phyloP scores from a whole-genome alignment of 83 land plant genomes.

The Diphasiastrum complanatum region DNA sequence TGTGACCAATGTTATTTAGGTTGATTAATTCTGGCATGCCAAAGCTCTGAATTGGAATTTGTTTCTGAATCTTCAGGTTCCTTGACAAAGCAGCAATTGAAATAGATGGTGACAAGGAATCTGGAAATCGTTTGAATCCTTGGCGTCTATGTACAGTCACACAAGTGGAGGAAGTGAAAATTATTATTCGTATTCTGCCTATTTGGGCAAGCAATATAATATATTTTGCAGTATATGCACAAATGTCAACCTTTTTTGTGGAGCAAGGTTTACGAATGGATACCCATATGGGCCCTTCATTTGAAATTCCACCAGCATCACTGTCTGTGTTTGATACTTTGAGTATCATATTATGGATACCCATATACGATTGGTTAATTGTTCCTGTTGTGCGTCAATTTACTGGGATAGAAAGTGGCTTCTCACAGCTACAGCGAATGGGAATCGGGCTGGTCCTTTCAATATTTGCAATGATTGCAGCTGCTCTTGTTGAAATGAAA shows the following conservation, averaged over 20 bases:
- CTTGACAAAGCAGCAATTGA: constrained; percentile 51
- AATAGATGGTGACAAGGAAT: constrained; percentile 20
- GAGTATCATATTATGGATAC: constrained; percentile 40
- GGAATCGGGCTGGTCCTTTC: too few relatives aligned
- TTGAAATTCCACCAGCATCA: constrained; percentile 44
- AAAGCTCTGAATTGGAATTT: too few relatives aligned
- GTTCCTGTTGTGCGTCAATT: too few relatives aligned
- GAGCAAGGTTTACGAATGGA: constrained; percentile 42
- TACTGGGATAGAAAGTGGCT: too few relatives aligned
- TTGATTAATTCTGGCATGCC: too few relatives aligned
- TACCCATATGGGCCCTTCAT: constrained; percentile 30
- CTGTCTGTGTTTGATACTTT: constrained; percentile 34
- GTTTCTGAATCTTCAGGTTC: constrained; percentile 28
- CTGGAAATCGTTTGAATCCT: constrained; percentile 12
- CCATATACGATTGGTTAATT: constrained; percentile 49
- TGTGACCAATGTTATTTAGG: too few relatives aligned
- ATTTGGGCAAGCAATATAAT: constrained; percentile 49
- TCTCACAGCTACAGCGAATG: too few relatives aligned
- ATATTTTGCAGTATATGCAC: constrained; percentile 40
- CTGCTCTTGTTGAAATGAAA: too few relatives aligned
- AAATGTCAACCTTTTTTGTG: constrained; percentile 55
- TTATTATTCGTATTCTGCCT: constrained; percentile 44
- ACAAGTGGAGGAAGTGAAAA: constrained; percentile 55
- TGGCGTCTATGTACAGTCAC: constrained; percentile 57
- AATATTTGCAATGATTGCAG: too few relatives aligned